Evolutionary conservation across 2,329 filamentous ascomycete genomes (phyloP), one percentile per base, ranked within the genome.

Genomic region (Rutstroemia sp.): DNA sequence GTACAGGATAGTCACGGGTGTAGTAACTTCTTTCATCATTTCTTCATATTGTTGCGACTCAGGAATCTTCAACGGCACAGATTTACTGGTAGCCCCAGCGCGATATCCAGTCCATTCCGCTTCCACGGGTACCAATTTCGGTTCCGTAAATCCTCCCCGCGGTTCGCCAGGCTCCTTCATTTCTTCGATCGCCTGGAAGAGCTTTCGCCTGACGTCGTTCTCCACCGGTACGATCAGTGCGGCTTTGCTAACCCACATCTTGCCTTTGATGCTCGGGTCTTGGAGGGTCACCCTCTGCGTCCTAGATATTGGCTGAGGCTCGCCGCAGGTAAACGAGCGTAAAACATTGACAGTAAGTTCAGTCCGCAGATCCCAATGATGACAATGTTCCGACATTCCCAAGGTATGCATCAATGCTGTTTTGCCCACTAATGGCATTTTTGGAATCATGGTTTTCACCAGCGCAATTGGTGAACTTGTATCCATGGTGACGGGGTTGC

Each of bases 51-150:
- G 16, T 30, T 50, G n/a, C 8, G 16, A 17, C 23, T 50, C 45
- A 2, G 80, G 76, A 30, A 87, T 74, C 1, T 71, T 65, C 1
- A 84, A 83, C 59, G 82, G 73, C 2, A 70, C 66, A 16, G 80
- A 76, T 1, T 79, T 72, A 21, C 73, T 67, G 2, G 72, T 71
- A 3, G 78, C 86, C 41, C 68, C 74, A 1, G 78, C 75, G 25
- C 88, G 76, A 69, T 86, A 87, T 0, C 87, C 87, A 2, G 85
- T 88, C 88, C 88, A 92, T 69, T 92, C 88, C 23, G 82, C 86
- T 68, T 89, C 81, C 5, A 89, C 76, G 16, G 80, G 73, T 2
- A 72, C 68, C 0, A 83, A 67, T 0, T 78, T 77, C 1, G 86
- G 84, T 58, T 80, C 66, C 12, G 58, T 69, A 60, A 73, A 77